Evolutionary conservation across 176 grass and related monocot species (phyloP), one percentile per base, ranked within the genome.

Genomic region (Triticum monococcum): DNA sequence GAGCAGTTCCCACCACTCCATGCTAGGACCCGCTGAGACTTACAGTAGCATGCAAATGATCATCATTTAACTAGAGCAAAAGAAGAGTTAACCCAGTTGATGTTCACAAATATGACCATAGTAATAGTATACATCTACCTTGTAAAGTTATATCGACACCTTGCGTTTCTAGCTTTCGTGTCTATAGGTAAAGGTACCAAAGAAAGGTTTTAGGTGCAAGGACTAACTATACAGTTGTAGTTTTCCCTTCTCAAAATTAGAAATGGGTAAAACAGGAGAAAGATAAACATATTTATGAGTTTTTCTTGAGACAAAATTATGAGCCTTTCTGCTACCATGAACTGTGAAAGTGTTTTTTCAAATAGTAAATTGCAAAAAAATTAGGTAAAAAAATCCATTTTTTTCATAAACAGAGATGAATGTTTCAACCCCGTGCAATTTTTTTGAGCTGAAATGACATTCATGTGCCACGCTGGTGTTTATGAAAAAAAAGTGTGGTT

Each of bases 1-100:
- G 85, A 82, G 9, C 88, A 92, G 75, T 97, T 94, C 81, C 90
- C 95, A 72, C 92, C 92, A 75, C 92, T 94, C 26, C 88, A 64
- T 84, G 79, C 76, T 43, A 85, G 69, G 67, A 68, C 48, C 12
- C 57, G 64, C 64, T 82, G 59, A 88, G 56, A 86, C 77, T 84
- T 84, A 60, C 80, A 50, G 74, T 85, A 78, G 70, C 78, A 77
- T 85, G 72, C 52, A 78, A 20, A 76, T 45, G 90, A 69, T 87
- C 36, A 41, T 91, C 37, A 77, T 84, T 81, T 63, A 84, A 38
- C 67, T 84, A 84, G 64, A 79, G 59, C 2, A 20, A 84, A 64
- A 95, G 52, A 85, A 81, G 80, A 90, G 83, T 80, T 95, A 84
- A 85, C 86, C 78, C 78, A 84, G 87, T 85, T 90, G 81, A 75